phyloP scores from a whole-genome alignment of 2,329 filamentous ascomycete species.

The Ophiocordyceps polyrhachis-furcata region DNA sequence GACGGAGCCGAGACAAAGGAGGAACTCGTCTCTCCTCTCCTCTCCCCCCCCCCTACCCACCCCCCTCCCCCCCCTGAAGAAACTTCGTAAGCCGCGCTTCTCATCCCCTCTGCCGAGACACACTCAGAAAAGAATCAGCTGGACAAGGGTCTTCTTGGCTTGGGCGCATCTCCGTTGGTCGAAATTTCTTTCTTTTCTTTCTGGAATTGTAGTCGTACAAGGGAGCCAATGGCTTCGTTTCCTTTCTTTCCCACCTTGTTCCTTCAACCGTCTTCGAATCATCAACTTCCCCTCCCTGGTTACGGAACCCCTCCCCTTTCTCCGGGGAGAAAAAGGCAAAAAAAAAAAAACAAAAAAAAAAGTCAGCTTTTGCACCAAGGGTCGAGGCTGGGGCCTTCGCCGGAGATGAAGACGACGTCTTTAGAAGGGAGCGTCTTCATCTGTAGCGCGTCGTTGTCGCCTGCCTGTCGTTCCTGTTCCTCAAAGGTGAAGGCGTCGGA shows the following conservation, averaged over 20 bases:
- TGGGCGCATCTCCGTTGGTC: too few species aligned
- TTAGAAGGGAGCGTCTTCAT: slow-evolving; percentile 21
- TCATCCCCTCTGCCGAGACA: neutral
- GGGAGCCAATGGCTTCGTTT: too few species aligned
- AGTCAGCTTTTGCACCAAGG: neutral
- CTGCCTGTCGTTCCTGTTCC: slow-evolving; percentile 31
- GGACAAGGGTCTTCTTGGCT: neutral
- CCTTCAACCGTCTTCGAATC: too few species aligned
- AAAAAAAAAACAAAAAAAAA: neutral
- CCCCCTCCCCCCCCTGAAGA: neutral
- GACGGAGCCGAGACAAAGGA: too few species aligned
- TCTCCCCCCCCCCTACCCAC: too few species aligned
- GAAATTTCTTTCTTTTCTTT: too few species aligned
- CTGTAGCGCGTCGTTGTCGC: slow-evolving; percentile 28
- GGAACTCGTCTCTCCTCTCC: too few species aligned
- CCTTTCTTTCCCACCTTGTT: too few species aligned
- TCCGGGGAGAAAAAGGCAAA: too few species aligned
- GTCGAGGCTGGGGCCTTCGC: neutral
- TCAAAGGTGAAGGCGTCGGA: slow-evolving; percentile 44
- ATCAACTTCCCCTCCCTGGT: too few species aligned
- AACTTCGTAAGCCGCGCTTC: neutral
- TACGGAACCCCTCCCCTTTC: too few species aligned
- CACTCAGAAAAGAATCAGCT: neutral
- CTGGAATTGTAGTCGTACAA: too few species aligned
- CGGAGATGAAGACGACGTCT: slow-evolving; percentile 10